These are phyloP conservation scores for Neoscytalidium dimidiatum DNA, from an alignment of 2,329 filamentous ascomycete species.

Conservation along the genomic window DNA sequence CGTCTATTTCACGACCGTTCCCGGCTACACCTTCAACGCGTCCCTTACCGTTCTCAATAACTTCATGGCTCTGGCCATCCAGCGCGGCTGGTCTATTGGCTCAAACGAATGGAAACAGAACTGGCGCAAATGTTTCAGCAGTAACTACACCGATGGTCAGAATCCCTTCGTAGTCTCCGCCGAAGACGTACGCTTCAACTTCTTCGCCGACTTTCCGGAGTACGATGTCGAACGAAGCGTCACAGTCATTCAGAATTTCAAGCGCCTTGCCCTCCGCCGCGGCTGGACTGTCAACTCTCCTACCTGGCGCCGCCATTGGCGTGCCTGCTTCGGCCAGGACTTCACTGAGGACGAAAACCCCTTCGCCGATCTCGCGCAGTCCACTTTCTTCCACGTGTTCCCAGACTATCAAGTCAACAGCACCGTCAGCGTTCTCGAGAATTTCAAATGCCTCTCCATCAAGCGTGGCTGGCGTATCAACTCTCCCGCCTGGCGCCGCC, in stretches of 20 bases:
- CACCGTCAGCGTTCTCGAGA: too few relatives aligned
- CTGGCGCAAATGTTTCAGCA: slow-evolving; percentile 26
- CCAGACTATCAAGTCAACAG: not conserved
- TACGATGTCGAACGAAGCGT: not conserved
- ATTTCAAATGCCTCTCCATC: too few relatives aligned
- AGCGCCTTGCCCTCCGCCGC: not conserved
- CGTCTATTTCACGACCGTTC: not conserved
- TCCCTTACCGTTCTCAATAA: not conserved
- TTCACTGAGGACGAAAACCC: not conserved
- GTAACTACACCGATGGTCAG: not conserved
- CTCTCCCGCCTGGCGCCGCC: not conserved
- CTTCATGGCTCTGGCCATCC: not conserved
- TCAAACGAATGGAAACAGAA: slow-evolving; percentile 20
- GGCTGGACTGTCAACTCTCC: not conserved
- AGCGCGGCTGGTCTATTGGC: not conserved
- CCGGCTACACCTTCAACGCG: not conserved
- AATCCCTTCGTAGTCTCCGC: not conserved
- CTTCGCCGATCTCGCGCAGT: not conserved
- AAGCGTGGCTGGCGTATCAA: too few relatives aligned
- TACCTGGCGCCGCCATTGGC: slow-evolving; percentile 25
- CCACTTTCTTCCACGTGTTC: too few relatives aligned
- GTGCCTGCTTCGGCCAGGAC: slow-evolving; percentile 23
- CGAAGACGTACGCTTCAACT: not conserved
- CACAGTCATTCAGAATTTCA: not conserved
- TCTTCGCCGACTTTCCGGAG: not conserved